Percentiles rank a stretch among this genome's conserved stretches.
Evolutionary conservation across 306 rosid genomes (phyloP).

Genomic region (Dryas alaskensis): DNA sequence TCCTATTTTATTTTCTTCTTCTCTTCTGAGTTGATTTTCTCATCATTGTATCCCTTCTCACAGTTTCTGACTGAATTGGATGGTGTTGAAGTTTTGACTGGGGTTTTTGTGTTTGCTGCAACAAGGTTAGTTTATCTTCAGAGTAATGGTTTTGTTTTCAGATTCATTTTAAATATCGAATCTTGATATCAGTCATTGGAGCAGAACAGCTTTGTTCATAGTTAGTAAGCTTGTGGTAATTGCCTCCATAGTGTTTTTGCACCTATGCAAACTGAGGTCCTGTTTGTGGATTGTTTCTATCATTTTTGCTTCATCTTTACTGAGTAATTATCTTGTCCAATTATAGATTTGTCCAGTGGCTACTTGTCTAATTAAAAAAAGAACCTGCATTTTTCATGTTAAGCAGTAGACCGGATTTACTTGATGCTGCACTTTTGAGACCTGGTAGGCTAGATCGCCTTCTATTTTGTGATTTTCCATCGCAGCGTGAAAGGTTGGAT

Average conservation of each 20-base stretch:
- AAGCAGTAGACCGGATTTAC: slow-evolving; percentile 97
- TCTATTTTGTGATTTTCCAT: slow-evolving; percentile 89
- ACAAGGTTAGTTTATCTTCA: slow-evolving; percentile 71
- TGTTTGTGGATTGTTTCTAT: slow-evolving; percentile 1
- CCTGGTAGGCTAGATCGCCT: slow-evolving; percentile 97
- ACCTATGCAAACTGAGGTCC: not conserved
- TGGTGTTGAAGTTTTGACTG: slow-evolving; percentile 89
- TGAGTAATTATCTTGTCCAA: not conserved
- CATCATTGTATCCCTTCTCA: slow-evolving; percentile 34
- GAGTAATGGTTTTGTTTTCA: not conserved
- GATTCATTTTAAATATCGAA: not conserved
- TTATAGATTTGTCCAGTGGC: not conserved
- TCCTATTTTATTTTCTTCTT: slow-evolving; percentile 4
- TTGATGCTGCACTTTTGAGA: slow-evolving; percentile 91
- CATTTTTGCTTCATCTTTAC: not conserved
- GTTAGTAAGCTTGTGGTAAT: not conserved
- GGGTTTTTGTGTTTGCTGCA: slow-evolving; percentile 98
- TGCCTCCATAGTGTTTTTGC: not conserved
- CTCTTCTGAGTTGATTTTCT: slow-evolving; percentile 21
- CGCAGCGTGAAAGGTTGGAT: slow-evolving; percentile 71
- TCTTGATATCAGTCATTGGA: not conserved
- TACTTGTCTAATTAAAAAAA: not conserved
- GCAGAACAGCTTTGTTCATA: not conserved
- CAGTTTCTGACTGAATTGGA: slow-evolving; percentile 97
- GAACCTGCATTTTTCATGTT: slow-evolving; percentile 33